phyloP scores from a whole-genome alignment of 495 filamentous ascomycete genomes.

The Trichoderma orchidacearum region DNA sequence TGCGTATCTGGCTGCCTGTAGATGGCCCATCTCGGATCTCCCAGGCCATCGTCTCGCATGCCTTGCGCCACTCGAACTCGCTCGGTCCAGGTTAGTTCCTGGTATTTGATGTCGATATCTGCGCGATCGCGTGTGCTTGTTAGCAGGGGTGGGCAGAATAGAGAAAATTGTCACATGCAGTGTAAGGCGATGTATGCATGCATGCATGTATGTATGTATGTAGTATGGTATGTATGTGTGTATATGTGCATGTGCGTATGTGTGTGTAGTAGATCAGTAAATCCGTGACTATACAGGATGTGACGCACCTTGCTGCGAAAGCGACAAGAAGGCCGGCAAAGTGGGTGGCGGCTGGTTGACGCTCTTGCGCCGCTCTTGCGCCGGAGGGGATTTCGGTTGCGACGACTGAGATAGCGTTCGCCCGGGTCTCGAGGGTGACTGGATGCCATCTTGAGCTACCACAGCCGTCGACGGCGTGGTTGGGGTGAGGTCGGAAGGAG shows the following conservation, averaged over 20 bases:
- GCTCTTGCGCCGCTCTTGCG: background rate
- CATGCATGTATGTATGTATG: background rate
- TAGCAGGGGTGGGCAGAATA: too few species aligned
- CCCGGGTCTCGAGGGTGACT: background rate
- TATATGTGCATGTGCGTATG: too few species aligned
- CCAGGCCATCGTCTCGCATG: conserved; percentile 23
- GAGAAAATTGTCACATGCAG: too few species aligned
- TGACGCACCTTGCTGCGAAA: conserved; percentile 16
- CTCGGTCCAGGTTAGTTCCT: conserved; percentile 49
- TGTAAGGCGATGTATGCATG: background rate
- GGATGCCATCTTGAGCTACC: conserved; percentile 9
- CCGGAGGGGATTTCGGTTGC: background rate
- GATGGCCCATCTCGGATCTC: conserved; percentile 42
- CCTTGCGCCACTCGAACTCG: conserved; percentile 37
- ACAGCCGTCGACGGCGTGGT: conserved; percentile 6
- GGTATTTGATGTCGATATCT: conserved; percentile 42
- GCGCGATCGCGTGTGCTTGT: conserved; percentile 4
- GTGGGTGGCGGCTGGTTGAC: conserved; percentile 1
- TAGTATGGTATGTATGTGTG: background rate
- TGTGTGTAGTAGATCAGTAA: too few species aligned
- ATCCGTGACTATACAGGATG: too few species aligned
- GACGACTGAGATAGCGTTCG: background rate
- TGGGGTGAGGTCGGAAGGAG: conserved; percentile 1
- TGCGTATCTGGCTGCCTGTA: conserved; percentile 32
- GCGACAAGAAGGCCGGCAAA: conserved; percentile 24